Evolutionary conservation across 768 basidiomycete genomes (phyloP), one percentile per base, ranked within the genome.

Genomic region (Suillus discolor): DNA sequence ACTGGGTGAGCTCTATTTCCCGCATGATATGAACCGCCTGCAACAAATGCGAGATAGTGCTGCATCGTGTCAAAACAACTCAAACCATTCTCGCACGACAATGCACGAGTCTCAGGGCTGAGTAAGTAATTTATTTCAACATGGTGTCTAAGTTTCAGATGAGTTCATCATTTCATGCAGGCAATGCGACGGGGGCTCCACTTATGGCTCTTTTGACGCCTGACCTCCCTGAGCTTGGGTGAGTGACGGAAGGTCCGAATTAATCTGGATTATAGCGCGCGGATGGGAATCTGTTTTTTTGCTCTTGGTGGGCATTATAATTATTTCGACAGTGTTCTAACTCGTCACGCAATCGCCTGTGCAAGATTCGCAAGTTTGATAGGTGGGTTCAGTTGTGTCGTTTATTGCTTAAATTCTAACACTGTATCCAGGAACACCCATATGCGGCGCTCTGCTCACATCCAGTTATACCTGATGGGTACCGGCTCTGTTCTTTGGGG

Each of bases 391-490:
- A 18, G 53, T 41, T 9, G 16, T 62, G 31, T 39, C 7, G n/a
- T 31, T 7, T 31, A 23, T 8, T 39, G 38, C 28, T 42, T 28
- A 8, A 71, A 70, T 72, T 1, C 62, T 75, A 8, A 55, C 74
- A n/a, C 74, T 71, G n/a, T 55, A 45, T 44, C 8, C 62, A 83
- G 87, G 86, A 4, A 80, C 85, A 0, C 87, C 88, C 1, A 83
- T 89, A 41, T 82, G 81, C 42, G 88, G 88, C 3, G 83, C 85
- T 3, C 77, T 31, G 31, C 31, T 31, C 31, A 31, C 31, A 31
- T 31, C 31, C 31, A 31, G 31, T 31, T 31, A 31, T 89, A n/a
- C 76, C 89, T 89, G 87, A 87, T 87, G 84, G 83, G 78, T 81
- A 16, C 85, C 87, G 3, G 82, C 82, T 1, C 47, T 87, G 12